A percentile compares a stretch with the other conserved stretches of the same genome.
Conservation (phyloP, 148 eudicot species). For the Tetragonia tetragonoides region DNA sequence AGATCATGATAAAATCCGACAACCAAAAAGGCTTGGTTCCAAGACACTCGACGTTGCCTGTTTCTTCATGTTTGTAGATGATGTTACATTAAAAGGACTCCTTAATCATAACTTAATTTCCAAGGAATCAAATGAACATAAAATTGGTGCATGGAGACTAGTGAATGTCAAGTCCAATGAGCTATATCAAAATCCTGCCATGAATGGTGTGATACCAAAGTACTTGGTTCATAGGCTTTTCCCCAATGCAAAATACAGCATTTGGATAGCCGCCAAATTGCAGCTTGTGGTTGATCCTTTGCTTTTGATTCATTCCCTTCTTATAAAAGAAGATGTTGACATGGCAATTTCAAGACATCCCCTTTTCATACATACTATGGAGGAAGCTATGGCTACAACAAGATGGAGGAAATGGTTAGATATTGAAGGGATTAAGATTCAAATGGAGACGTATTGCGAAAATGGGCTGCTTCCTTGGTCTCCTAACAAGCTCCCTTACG, state of each 20-base stretch:
- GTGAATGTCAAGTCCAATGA: slow-evolving; percentile 41
- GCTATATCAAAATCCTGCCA: slow-evolving; percentile 65
- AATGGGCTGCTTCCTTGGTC: slow-evolving; percentile 89
- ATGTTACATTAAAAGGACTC: slow-evolving; percentile 52
- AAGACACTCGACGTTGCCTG: slow-evolving; percentile 69
- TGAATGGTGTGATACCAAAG: slow-evolving; percentile 90
- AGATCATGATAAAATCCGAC: slow-evolving; percentile 91
- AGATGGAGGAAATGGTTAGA: slow-evolving; percentile 94
- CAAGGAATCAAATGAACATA: slow-evolving; percentile 28
- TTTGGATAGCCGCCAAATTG: slow-evolving; percentile 91
- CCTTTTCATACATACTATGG: slow-evolving; percentile 69
- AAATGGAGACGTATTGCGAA: slow-evolving; percentile 85
- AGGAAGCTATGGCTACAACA: slow-evolving; percentile 90
- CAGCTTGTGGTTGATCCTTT: slow-evolving; percentile 87
- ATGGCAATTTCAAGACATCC: slow-evolving; percentile 93
- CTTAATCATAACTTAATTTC: slow-evolving; percentile 52
- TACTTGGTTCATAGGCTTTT: slow-evolving; percentile 88
- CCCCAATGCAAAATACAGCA: slow-evolving; percentile 67
- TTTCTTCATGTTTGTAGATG: slow-evolving; percentile 91
- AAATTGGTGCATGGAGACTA: slow-evolving; percentile 81
- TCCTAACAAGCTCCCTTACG: slow-evolving; percentile 63
- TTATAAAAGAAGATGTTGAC: slow-evolving; percentile 58
- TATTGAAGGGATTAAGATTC: slow-evolving; percentile 59
- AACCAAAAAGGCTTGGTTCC: slow-evolving; percentile 76
- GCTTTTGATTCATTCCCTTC: slow-evolving; percentile 69